phyloP scores from a whole-genome alignment of 106 monocot species.

The Acorus calamus region DNA sequence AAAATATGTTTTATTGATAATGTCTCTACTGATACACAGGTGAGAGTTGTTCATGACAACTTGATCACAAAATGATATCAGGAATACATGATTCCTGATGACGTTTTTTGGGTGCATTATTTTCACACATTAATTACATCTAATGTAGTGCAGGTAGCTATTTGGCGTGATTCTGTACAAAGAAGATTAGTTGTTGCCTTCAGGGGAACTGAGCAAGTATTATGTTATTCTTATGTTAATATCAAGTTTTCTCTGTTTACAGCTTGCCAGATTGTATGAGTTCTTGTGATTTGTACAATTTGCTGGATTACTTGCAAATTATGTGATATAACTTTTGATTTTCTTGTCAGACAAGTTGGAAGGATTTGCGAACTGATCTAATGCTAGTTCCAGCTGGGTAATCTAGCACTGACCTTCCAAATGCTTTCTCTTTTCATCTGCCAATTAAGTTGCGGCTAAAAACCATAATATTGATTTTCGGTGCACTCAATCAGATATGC shows the following conservation, averaged over 20 bases:
- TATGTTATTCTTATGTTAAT: not conserved
- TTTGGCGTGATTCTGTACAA: slow-evolving; percentile 72
- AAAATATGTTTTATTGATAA: slow-evolving; percentile 98
- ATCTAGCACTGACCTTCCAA: not conserved
- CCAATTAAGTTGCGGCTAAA: too few species aligned
- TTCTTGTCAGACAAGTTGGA: slow-evolving; percentile 60
- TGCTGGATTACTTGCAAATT: not conserved
- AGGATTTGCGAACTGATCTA: slow-evolving; percentile 83
- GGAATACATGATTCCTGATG: too few species aligned
- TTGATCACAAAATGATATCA: not conserved
- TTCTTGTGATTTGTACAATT: too few species aligned
- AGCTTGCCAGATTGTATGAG: too few species aligned
- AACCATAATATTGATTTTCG: too few species aligned
- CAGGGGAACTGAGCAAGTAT: slow-evolving; percentile 97
- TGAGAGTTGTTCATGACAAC: slow-evolving; percentile 5
- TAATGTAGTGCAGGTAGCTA: slow-evolving; percentile 51
- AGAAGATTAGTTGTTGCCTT: slow-evolving; percentile 83
- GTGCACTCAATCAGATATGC: too few species aligned
- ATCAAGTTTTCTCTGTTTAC: not conserved
- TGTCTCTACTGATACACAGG: slow-evolving; percentile 85
- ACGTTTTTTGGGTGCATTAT: too few species aligned
- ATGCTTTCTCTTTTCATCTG: too few species aligned
- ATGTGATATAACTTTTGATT: slow-evolving; percentile 1
- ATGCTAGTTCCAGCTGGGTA: slow-evolving; percentile 87
- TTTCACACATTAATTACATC: not conserved